These are phyloP conservation scores for Tetracentron sinense DNA, from an alignment of 164 flowering plant genomes.

Conservation along the genomic window DNA sequence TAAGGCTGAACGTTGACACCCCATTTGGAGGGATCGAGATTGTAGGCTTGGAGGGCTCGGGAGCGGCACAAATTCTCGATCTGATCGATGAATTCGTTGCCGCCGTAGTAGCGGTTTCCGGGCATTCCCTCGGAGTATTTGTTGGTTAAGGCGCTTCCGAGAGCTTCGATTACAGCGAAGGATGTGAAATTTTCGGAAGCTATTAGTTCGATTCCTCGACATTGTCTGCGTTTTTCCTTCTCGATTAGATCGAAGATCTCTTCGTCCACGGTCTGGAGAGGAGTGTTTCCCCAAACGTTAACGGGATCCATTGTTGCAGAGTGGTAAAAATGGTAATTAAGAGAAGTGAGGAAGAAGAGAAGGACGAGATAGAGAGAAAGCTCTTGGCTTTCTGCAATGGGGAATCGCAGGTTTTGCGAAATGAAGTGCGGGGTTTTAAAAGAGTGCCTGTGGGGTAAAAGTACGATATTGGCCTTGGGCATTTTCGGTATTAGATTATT, in stretches of 20 bases:
- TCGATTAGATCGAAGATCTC: slow-evolving; percentile 95
- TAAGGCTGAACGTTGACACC: slow-evolving; percentile 99
- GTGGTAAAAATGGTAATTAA: neutral
- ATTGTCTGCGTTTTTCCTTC: slow-evolving; percentile 93
- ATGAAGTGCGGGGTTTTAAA: neutral
- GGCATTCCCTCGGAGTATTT: slow-evolving; percentile 99
- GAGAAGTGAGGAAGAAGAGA: neutral
- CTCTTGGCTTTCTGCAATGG: neutral
- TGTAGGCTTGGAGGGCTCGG: slow-evolving; percentile 76
- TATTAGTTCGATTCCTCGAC: slow-evolving; percentile 91
- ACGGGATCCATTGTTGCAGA: slow-evolving; percentile 72
- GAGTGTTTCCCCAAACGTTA: slow-evolving; percentile 70
- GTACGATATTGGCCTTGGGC: too few species aligned
- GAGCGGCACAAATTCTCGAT: slow-evolving; percentile 87
- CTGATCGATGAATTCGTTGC: slow-evolving; percentile 93
- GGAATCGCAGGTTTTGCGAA: neutral
- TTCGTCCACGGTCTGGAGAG: slow-evolving; percentile 56
- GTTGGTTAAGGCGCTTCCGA: slow-evolving; percentile 90
- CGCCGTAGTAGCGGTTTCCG: slow-evolving; percentile 96
- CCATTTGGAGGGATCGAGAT: slow-evolving; percentile 67
- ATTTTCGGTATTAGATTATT: too few species aligned
- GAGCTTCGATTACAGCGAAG: slow-evolving; percentile 93
- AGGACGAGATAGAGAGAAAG: neutral
- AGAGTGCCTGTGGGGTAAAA: neutral
- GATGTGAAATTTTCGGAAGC: slow-evolving; percentile 98